These are phyloP conservation scores for Cytidiella melzeri DNA, from an alignment of 768 basidiomycete species.

Conservation along the genomic window DNA sequence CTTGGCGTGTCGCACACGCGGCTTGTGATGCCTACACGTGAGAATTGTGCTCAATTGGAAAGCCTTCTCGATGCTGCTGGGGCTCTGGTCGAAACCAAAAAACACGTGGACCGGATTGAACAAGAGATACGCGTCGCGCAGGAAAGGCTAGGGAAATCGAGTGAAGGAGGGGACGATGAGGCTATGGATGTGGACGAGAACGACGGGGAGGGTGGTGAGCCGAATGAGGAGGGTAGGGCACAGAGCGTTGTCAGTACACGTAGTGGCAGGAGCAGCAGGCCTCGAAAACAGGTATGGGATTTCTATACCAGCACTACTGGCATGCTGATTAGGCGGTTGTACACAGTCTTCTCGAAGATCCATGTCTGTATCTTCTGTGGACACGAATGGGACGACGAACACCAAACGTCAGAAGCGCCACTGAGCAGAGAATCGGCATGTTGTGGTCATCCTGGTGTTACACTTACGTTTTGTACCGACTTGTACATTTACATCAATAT, in stretches of 20 bases:
- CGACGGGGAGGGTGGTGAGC: constrained; percentile 23
- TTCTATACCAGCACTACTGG: background rate
- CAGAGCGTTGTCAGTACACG: constrained; percentile 48
- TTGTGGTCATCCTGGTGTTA: background rate
- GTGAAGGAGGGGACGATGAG: constrained; percentile 31
- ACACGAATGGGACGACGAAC: constrained; percentile 39
- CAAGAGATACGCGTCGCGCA: constrained; percentile 75
- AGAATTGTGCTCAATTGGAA: constrained; percentile 72
- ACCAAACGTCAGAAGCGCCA: constrained; percentile 5
- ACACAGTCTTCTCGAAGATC: constrained; percentile 48
- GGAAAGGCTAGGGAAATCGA: constrained; percentile 37
- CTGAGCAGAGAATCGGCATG: background rate
- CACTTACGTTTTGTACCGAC: too few relatives aligned
- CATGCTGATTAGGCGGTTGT: constrained; percentile 2
- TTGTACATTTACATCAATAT: too few relatives aligned
- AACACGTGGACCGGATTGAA: constrained; percentile 77
- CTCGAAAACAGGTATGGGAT: constrained; percentile 52
- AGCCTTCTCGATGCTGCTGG: constrained; percentile 64
- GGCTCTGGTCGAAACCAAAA: constrained; percentile 83
- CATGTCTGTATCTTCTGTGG: constrained; percentile 70
- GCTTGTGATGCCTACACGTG: constrained; percentile 91
- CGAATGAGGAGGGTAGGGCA: constrained; percentile 45
- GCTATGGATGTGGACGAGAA: constrained; percentile 48
- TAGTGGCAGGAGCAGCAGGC: constrained; percentile 49
- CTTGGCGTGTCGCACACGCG: constrained; percentile 65